Percentiles rank a stretch among this genome's conserved stretches.
phyloP scores from a whole-genome alignment of 129 eudicot genomes.

The Centaurea solstitialis region DNA sequence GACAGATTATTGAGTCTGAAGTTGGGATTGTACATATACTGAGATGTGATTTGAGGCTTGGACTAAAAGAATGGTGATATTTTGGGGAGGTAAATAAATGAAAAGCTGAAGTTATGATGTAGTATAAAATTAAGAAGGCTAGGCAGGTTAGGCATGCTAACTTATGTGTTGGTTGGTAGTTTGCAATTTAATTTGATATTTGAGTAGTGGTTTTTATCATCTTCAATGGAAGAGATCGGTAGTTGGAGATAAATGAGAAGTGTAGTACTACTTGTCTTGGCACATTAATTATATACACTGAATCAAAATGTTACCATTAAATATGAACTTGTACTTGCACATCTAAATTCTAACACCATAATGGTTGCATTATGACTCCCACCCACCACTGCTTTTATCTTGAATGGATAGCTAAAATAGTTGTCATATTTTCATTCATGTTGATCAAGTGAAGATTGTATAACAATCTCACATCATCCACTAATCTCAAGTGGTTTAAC shows the following conservation, averaged over 20 bases:
- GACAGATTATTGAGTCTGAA: background rate
- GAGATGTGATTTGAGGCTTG: background rate
- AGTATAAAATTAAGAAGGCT: background rate
- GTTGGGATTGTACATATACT: background rate
- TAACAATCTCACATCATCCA: no score
- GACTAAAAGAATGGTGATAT: background rate
- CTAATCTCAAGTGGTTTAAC: no score
- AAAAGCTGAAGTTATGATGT: background rate
- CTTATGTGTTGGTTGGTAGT: no score
- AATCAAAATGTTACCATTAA: no score
- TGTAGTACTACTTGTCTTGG: background rate
- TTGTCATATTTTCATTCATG: background rate
- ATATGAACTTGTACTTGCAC: background rate
- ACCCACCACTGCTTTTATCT: background rate
- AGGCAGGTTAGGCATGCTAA: no score
- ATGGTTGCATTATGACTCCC: background rate
- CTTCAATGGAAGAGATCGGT: background rate
- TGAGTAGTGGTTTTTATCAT: no score
- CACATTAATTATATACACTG: background rate
- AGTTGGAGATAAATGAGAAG: background rate
- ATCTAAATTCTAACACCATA: background rate
- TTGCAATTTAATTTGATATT: background rate
- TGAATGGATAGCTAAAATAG: background rate
- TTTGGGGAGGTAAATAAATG: background rate
- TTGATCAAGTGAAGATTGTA: background rate